Evolutionary conservation across 2,329 filamentous ascomycete species (phyloP), one percentile per base, ranked within the genome.

Genomic region (Fusarium cyanostomum): DNA sequence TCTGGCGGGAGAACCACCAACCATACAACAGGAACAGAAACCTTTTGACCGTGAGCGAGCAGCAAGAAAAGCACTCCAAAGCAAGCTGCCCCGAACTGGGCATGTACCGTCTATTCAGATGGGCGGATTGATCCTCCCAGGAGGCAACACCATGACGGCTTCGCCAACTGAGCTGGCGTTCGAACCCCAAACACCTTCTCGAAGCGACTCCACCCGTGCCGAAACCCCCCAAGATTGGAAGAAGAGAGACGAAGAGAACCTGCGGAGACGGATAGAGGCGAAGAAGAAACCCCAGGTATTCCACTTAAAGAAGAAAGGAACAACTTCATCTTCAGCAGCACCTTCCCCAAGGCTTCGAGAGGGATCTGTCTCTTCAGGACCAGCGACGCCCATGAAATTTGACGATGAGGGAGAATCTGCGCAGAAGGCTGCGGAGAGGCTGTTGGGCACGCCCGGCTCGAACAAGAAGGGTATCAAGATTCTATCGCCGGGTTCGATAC

Each of bases 101-200:
- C 11, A 43, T n/a, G 39, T 39, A 9, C 7, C 37, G 24, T 16
- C 34, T 28, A 27, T 50, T 0, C 16, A 45, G 16, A 16, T 54
- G 30, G 63, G 50, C 4, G 53, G 49, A 10, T 15, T 60, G n/a
- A 41, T 59, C 11, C n/a, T 64, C 12, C 53, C 66, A 34, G 56
- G 59, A 21, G 58, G 61, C 18, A 67, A 62, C 42, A 39, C 27
- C 8, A 18, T 31, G 9, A 43, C 27, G 7, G 31, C 13, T 5
- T 31, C 27, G 15, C 21, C 35, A 39, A 24, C 31, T 16, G 30
- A 28, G 28, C 24, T 33, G n/a, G 16, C 21, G 10, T 11, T 27
- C 12, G 12, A 13, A 7, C 9, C 24, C 18, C 52, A 49, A 18
- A 24, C 43, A 26, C 27, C 52, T 21, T 8, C 7, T 15, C n/a